Base-by-base conservation (phyloP, 768 basidiomycete species). In the Tremella fuciformis region DNA sequence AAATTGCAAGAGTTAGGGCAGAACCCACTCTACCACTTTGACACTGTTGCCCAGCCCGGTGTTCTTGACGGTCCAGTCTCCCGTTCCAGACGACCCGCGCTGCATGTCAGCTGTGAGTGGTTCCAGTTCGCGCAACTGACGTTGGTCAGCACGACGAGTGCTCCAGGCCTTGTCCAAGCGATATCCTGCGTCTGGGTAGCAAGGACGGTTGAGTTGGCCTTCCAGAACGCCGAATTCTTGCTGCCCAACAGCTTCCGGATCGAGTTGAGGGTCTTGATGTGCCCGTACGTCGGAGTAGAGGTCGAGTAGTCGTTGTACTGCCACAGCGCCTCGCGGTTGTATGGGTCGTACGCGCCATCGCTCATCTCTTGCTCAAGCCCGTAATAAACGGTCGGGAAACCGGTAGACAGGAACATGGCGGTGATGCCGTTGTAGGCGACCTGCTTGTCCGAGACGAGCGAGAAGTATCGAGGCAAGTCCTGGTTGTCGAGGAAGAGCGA, bases 301-400 rank as follows among this genome's bases (percentile, higher is more conserved):
- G 71, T 73, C 48, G 51, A 54, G 50, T 54, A 67, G n/a, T 61
- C 58, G n/a, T 60, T 63, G 53, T 67, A 66, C 24, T 50, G 51
- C 69, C 71, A 70, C 9, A 73, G 53, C 3, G 68, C 66, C 24
- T 62, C 66, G 13, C 71, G 54, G 56, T 73, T 73, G 16, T 59
- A 44, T 1, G 66, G 68, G 55, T 70, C 69, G 37, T 26, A 44
- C 3, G 52, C 16, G 34, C 68, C 71, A 42, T 63, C 58, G 8
- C 53, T 42, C 46, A 70, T 64, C 21, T 67, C 66, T 40, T 67
- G 66, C 25, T 68, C 69, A 22, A 65, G 50, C n/a, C 71, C 71
- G 50, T 73, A 70, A 57, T 73, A 73, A 37, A 68, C 58, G 18
- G 55, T 65, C 8, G 71, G 71, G 9, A 73, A 67, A 56, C 67